These are phyloP conservation scores for Aspergillus neoniger DNA, from an alignment of 2,329 filamentous ascomycete species.

Conservation along the genomic window DNA sequence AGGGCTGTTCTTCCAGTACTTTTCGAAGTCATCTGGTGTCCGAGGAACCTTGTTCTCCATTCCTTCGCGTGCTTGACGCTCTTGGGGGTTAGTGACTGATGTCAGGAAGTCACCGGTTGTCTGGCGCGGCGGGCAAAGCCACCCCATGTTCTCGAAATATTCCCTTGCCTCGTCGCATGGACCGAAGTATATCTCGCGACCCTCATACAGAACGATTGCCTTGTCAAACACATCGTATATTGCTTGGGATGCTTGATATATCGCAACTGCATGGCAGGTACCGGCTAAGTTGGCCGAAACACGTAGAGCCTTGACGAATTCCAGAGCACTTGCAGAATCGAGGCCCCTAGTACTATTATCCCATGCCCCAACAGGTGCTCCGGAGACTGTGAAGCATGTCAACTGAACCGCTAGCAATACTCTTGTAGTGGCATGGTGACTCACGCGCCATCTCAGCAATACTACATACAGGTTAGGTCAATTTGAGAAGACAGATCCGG, in stretches of 20 bases:
- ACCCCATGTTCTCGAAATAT: constrained; percentile 71
- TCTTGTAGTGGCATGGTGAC: constrained; percentile 8
- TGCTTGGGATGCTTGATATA: constrained; percentile 57
- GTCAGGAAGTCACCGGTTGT: constrained; percentile 72
- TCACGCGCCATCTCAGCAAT: constrained; percentile 42
- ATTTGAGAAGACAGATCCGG: neutral
- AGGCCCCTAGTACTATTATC: constrained; percentile 56
- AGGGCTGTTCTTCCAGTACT: constrained; percentile 48
- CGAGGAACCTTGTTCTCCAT: constrained; percentile 64
- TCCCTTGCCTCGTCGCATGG: constrained; percentile 58
- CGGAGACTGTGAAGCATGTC: constrained; percentile 28
- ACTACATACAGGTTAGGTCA: constrained; percentile 25
- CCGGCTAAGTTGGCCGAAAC: constrained; percentile 53
- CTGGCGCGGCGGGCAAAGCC: constrained; percentile 65
- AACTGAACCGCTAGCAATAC: neutral
- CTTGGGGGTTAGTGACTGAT: constrained; percentile 65
- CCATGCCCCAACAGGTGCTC: constrained; percentile 43
- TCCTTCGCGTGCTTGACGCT: constrained; percentile 58
- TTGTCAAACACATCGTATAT: constrained; percentile 71
- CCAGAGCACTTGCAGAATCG: constrained; percentile 59
- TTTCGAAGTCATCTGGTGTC: constrained; percentile 68
- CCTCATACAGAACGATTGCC: constrained; percentile 72
- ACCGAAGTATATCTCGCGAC: constrained; percentile 76
- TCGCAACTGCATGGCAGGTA: constrained; percentile 57
- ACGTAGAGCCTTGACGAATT: constrained; percentile 58